Percentiles rank a stretch among this genome's conserved stretches.
phyloP scores from a whole-genome alignment of 331 rosid species.

The Rosa hybrid region DNA sequence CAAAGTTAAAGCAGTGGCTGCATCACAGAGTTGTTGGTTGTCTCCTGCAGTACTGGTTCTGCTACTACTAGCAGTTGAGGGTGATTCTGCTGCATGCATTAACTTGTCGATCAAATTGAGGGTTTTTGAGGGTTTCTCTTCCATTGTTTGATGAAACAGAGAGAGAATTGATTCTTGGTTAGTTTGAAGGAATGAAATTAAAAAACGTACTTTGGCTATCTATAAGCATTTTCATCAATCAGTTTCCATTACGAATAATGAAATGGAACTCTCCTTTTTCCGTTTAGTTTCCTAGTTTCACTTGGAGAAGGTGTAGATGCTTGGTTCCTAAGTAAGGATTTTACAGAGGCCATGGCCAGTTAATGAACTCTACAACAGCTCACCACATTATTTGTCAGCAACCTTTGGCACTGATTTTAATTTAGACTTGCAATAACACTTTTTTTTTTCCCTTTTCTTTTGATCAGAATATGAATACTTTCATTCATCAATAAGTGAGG shows the following conservation, averaged over 20 bases:
- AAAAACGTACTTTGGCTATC: neutral
- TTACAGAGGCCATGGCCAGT: neutral
- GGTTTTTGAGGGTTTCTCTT: conserved; percentile 2
- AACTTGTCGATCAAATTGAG: neutral
- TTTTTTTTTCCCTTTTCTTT: too few species aligned
- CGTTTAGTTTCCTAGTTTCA: neutral
- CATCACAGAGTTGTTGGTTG: neutral
- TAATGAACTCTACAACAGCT: neutral
- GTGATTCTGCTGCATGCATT: neutral
- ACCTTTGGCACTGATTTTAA: too few species aligned
- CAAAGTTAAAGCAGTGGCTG: neutral
- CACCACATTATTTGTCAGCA: too few species aligned
- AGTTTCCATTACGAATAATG: neutral
- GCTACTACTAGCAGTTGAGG: neutral
- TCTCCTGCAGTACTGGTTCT: neutral
- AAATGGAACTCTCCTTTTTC: neutral
- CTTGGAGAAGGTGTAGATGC: neutral
- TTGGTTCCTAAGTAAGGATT: too few species aligned
- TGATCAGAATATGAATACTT: too few species aligned
- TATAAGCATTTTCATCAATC: neutral
- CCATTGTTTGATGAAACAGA: neutral
- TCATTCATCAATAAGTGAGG: too few species aligned
- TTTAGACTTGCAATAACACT: too few species aligned
- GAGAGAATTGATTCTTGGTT: neutral
- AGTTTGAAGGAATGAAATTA: neutral